Evolutionary conservation across 768 basidiomycete genomes (phyloP), one percentile per base, ranked within the genome.

Genomic region (Sistotremastrum niveocremeum): DNA sequence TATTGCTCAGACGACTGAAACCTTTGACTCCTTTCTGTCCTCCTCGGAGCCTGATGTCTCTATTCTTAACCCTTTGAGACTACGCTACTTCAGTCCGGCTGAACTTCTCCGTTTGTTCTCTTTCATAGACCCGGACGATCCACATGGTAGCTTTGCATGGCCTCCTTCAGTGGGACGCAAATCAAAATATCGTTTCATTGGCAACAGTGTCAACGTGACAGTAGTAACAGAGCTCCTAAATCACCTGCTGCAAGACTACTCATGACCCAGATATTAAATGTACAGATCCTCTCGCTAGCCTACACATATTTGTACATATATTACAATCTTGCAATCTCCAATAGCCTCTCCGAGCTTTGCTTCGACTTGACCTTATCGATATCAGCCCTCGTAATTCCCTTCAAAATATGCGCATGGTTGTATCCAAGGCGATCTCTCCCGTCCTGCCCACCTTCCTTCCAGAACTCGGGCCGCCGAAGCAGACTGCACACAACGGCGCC

Each of bases 181-280:
- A 60, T 75, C 80, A 7, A 79, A 77, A 56, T 87, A 88, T 52
- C 71, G 76, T 41, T 64, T 87, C 31, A 79, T 88, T 46, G 86
- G 86, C 11, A 89, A 88, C 59, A 86, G 84, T 47, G 77, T 88
- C 6, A 88, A 88, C 59, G 82, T 87, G 5, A 65, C 66, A 46
- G 84, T 87, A 7, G 77, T 88, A 0, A 67, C 71, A 43, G 63
- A 67, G 49, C 64, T 86, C 44, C 70, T 87, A 37, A 59, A 67
- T 37, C 81, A 79, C 60, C 61, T 87, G 38, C 74, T 76, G 48
- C 52, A 57, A 28, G 66, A 62, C 20, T 20, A 20, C 20, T 20
- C 20, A 20, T 20, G 20, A 20, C 20, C 20, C 1, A 20, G 20
- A 20, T 20, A 20, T 20, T 20, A 20, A 20, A 20, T 20, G 20